Conservation (phyloP, 495 filamentous ascomycete genomes). For the Podospora comata region DNA sequence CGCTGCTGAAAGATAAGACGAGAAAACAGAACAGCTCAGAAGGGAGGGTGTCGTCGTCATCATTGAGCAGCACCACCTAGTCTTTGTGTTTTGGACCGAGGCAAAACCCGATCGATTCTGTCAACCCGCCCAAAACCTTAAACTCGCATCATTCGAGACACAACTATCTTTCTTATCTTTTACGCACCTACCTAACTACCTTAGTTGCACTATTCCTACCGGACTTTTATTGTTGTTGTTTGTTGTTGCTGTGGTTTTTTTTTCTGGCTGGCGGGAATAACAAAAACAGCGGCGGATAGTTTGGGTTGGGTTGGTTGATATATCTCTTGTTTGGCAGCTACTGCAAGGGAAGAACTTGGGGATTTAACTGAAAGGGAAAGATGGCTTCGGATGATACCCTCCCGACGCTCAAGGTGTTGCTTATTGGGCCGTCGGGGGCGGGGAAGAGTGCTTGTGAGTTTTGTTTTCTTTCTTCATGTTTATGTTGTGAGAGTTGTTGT, state of each 20-base stretch:
- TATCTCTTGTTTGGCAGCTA: not conserved
- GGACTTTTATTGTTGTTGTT: not conserved
- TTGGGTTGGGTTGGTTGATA: too few species aligned
- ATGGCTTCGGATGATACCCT: conserved; percentile 50
- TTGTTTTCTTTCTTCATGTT: not conserved
- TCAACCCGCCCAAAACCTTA: not conserved
- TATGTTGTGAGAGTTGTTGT: not conserved
- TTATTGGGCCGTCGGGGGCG: conserved; percentile 53
- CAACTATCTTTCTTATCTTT: not conserved
- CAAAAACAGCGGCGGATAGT: not conserved
- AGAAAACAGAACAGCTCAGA: not conserved
- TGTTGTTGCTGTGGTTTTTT: not conserved
- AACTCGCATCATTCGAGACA: not conserved
- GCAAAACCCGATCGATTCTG: not conserved
- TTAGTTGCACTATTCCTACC: too few species aligned
- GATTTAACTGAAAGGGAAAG: not conserved
- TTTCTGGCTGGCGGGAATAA: not conserved
- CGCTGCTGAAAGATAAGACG: not conserved
- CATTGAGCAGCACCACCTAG: not conserved
- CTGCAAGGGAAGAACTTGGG: not conserved
- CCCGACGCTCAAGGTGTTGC: conserved; percentile 51
- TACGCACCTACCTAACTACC: not conserved
- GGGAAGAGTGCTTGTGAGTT: conserved; percentile 54
- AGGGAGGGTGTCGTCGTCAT: not conserved
- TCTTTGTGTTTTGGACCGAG: not conserved